A percentile compares a stretch with the other conserved stretches of the same genome.
These are phyloP conservation scores for Xylaria acuta DNA, from an alignment of 495 filamentous ascomycete genomes.

Conservation along the genomic window DNA sequence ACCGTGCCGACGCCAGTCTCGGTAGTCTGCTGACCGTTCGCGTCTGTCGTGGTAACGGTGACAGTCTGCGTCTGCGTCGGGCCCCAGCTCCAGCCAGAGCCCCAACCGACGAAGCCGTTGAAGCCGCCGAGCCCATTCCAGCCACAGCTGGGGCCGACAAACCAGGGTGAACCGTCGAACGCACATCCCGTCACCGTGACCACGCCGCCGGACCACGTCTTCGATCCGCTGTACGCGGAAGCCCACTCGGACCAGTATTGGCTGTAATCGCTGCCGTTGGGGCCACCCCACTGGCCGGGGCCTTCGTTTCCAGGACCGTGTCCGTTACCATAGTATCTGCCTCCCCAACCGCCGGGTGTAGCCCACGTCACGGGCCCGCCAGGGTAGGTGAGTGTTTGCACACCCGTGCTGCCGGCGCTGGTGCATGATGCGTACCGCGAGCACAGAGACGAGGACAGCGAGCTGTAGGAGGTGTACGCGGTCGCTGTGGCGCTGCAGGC, in stretches of 20 bases:
- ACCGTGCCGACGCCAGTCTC: conserved; percentile 46
- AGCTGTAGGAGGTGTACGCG: conserved; percentile 46
- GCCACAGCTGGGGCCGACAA: conserved; percentile 52
- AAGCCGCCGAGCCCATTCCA: conserved; percentile 43
- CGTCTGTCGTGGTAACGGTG: conserved; percentile 47
- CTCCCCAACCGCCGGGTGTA: conserved; percentile 34
- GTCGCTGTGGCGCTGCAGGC: conserved; percentile 50
- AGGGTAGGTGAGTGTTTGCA: conserved; percentile 48
- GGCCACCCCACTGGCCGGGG: conserved; percentile 22
- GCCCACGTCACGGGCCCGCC: conserved; percentile 50
- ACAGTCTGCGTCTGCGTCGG: conserved; percentile 45
- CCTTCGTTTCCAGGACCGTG: conserved; percentile 17
- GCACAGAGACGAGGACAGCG: conserved; percentile 51
- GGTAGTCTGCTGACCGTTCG: conserved; percentile 44
- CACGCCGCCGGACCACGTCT: conserved; percentile 51
- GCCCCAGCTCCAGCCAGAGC: conserved; percentile 50
- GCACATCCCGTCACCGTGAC: conserved; percentile 56
- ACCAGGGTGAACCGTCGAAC: conserved; percentile 54
- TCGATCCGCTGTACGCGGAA: conserved; percentile 36
- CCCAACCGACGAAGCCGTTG: conserved; percentile 55
- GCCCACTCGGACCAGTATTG: conserved; percentile 44
- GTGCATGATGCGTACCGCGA: conserved; percentile 46
- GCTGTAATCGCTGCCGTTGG: conserved; percentile 28
- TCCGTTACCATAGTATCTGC: conserved; percentile 24
- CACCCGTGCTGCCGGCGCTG: conserved; percentile 47